Percentiles rank a stretch among this genome's conserved stretches.
Conservation (phyloP, 176 grass and related monocot genomes). For the Alopecurus myosuroides region DNA sequence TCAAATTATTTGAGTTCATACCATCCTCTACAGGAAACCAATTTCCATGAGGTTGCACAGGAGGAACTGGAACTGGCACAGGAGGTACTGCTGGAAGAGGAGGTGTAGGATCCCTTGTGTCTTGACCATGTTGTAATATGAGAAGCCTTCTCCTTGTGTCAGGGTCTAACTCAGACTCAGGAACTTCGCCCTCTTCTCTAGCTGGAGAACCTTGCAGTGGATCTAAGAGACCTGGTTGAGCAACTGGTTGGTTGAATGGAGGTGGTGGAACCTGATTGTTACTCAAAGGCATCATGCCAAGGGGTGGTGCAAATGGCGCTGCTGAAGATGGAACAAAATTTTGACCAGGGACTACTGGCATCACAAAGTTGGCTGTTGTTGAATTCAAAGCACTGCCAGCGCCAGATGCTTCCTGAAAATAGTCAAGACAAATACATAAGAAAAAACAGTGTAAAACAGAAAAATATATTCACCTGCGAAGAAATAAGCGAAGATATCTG, state of each 20-base stretch:
- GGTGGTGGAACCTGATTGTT: conserved; percentile 31
- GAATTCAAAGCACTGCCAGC: conserved; percentile 36
- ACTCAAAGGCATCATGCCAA: conserved; percentile 42
- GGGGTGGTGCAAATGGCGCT: conserved; percentile 29
- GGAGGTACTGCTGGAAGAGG: conserved; percentile 49
- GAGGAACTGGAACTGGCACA: conserved; percentile 54
- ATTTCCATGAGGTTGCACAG: conserved; percentile 62
- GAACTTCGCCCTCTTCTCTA: conserved; percentile 98
- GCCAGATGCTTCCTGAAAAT: conserved; percentile 70
- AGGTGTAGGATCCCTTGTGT: conserved; percentile 73
- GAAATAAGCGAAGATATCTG: not conserved
- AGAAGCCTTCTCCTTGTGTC: conserved; percentile 97
- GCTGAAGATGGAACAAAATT: conserved; percentile 49
- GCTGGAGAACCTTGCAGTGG: conserved; percentile 75
- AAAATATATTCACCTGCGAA: conserved; percentile 6
- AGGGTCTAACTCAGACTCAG: conserved; percentile 95
- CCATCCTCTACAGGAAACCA: conserved; percentile 65
- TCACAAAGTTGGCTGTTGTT: conserved; percentile 45
- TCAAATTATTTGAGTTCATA: conserved; percentile 49
- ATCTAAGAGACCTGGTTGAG: conserved; percentile 57
- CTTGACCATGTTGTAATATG: conserved; percentile 97
- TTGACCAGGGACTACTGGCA: conserved; percentile 45
- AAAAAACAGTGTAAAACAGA: conserved; percentile 1
- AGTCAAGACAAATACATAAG: conserved; percentile 13
- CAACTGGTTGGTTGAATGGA: conserved; percentile 48